phyloP scores from a whole-genome alignment of 768 basidiomycete species.

The Lentinula detonsa region DNA sequence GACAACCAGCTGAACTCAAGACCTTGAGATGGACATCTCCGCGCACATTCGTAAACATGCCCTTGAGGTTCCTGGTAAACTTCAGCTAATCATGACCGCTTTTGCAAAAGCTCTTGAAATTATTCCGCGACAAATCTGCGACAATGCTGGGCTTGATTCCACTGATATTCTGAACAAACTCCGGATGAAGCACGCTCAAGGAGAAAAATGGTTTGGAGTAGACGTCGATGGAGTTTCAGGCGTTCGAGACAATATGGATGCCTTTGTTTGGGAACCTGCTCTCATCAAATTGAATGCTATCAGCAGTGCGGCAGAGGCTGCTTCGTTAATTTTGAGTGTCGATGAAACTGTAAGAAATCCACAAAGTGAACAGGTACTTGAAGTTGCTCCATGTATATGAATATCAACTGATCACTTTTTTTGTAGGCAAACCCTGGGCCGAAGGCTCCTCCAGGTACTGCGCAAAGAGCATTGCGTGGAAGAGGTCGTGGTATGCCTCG shows the following conservation, averaged over 20 bases:
- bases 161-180: slow-evolving; percentile 97
- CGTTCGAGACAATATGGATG: slow-evolving; percentile 93
- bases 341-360: slow-evolving; percentile 98
- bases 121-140: slow-evolving; percentile 97
- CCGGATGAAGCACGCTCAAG: slow-evolving; percentile 90
- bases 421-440: slow-evolving; percentile 76
- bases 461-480: slow-evolving; percentile 79
- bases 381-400: background rate
- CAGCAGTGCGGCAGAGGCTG: slow-evolving; percentile 92
- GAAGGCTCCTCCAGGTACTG: slow-evolving; percentile 85
- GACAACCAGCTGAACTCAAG: background rate
- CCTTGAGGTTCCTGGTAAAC: slow-evolving; percentile 90
- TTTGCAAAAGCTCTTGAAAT: slow-evolving; percentile 97
- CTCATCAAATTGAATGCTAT: slow-evolving; percentile 95
- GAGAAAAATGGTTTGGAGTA: slow-evolving; percentile 88
- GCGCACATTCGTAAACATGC: slow-evolving; percentile 91
- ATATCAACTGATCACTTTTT: slow-evolving; percentile 13
- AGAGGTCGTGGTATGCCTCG: slow-evolving; percentile 80
- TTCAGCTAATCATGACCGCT: slow-evolving; percentile 89
- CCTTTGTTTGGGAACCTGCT: slow-evolving; percentile 98
- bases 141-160: slow-evolving; percentile 96
- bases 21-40: slow-evolving; percentile 86
- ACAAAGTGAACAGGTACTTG: slow-evolving; percentile 82
- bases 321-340: slow-evolving; percentile 90
- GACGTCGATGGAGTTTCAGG: slow-evolving; percentile 88